Evolutionary conservation across 179 eudicot genomes (phyloP), one percentile per base, ranked within the genome.

Genomic region (Actinidia polygama): DNA sequence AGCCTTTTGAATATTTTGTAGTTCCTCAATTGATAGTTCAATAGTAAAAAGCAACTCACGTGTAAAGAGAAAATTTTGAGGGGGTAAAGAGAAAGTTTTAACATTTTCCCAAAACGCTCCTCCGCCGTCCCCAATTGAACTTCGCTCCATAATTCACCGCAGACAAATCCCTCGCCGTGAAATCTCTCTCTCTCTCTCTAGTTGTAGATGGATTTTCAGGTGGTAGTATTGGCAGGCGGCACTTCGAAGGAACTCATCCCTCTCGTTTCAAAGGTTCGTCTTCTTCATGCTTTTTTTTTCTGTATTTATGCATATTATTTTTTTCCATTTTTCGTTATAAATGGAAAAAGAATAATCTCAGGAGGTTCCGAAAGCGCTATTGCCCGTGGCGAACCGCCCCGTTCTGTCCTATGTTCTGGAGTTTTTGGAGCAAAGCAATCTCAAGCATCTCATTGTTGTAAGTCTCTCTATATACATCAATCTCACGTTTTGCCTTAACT

Each of bases 141-240:
- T 18, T 24, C 24, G 66, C 23, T 24, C 15, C 63, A n/a, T n/a
- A n/a, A n/a, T n/a, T n/a, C n/a, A n/a, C 21, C 21, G 1, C 49
- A 6, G n/a, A n/a, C 63, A 68, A 36, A 68, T 30, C 49, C 73
- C 50, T 68, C 14, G 73, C 47, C 73, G 3, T 9, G 11, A 10
- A 21, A 69, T 36, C 15, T n/a, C 67, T 16, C 80, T 63, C 72
- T 57, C 50, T 61, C 81, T 24, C n/a, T n/a, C n/a, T n/a, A n/a
- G n/a, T n/a, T n/a, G 57, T 81, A 7, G 16, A 96, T 97, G 98
- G 99, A 97, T 92, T 97, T 97, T 84, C 99, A 97, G 83, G 99
- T 95, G 72, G 98, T 97, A 21, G 99, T 97, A 4, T 83, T 97
- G 47, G 99, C 99, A 11, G 99, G 99, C 30, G 99, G 98, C 73